Evolutionary conservation across 345 rosid genomes (phyloP), one percentile per base, ranked within the genome.

Genomic region (Populus alba): DNA sequence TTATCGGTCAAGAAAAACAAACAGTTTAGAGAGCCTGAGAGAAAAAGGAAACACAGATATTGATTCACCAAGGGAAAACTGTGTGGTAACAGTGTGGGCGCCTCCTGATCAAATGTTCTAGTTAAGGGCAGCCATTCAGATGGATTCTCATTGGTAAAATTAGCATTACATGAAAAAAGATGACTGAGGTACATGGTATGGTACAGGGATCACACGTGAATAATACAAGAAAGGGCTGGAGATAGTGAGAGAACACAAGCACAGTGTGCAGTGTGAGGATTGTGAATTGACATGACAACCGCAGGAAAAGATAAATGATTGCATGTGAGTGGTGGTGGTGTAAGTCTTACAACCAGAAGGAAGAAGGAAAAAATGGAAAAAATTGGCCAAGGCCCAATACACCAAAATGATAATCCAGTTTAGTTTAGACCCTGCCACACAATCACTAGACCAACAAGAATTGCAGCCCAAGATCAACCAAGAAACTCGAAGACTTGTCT

Each of bases 401-500:
- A 53, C 10, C 59, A 53, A 18, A 20, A 53, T 53, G 23, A 53
- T 53, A 2, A 53, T 18, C 22, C 59, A 18, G n/a, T 53, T 18
- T 53, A 53, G 59, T 53, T 53, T 53, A 53, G 59, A 53, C 0
- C 7, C 59, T 7, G 59, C 23, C 59, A 53, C 59, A 53, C 18
- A 17, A 53, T 17, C 59, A 17, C 18, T 22, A 53, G 59, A 18
- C 23, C 10, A 18, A 20, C 59, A 18, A 53, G 59, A 53, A 53
- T 53, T 53, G 20, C 59, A 53, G 59, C 59, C 59, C 59, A 7
- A 6, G 59, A 53, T 53, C 23, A 53, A 53, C 59, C 22, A 53
- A 16, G 37, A 27, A 63, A 63, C 37, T 62, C 47, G 18, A 75
- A 62, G 62, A 72, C 55, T 70, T 41, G 66, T 77, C 67, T 47